Evolutionary conservation across 2,329 filamentous ascomycete species (phyloP), one percentile per base, ranked within the genome.

Genomic region (Paraphoma sp.): DNA sequence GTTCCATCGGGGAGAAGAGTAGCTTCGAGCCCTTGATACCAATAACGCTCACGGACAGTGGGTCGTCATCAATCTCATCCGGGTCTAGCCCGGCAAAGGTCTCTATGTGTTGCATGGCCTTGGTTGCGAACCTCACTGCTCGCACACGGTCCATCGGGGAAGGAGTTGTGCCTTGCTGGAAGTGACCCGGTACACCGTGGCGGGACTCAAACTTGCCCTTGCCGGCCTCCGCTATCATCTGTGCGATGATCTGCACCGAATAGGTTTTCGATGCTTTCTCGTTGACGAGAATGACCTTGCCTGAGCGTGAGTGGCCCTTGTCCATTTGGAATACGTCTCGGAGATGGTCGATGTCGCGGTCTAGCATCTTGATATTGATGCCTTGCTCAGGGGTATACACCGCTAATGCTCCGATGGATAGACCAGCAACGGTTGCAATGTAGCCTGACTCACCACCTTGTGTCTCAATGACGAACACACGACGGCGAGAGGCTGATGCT

Each of bases 371-470:
- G 53, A 99, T 87, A 74, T 89, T 90, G 78, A 99, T 92, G 6
- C 95, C 95, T 78, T 99, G 93, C 78, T 99, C 95, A 1, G 95
- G 95, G 5, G 94, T 98, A 79, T 99, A 99, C 11, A 98, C 93
- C 1, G 94, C 93, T 12, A 91, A 85, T 8, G 95, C 95, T 53
- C 95, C 95, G 14, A 98, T 92, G n/a, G 89, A 88, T 12, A 99
- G 86, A 48, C 94, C 95, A 12, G 91, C 93, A 53, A 97, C 85
- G 0, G 92, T 96, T 29, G 94, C 94, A 57, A 98, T 87, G 78
- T 98, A 99, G 17, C 95, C 95, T 4, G 92, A 97, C 54, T 91
- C 89, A 36, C 95, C 95, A 69, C 95, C 95, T 80, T 99, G 95
- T 0, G 95, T 98, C 80, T 99, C 95, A 52, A 99, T 94, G 51